These are phyloP conservation scores for Blastocrithidia nonstop DNA, from an alignment of 208 protist species.

Conservation along the genomic window DNA sequence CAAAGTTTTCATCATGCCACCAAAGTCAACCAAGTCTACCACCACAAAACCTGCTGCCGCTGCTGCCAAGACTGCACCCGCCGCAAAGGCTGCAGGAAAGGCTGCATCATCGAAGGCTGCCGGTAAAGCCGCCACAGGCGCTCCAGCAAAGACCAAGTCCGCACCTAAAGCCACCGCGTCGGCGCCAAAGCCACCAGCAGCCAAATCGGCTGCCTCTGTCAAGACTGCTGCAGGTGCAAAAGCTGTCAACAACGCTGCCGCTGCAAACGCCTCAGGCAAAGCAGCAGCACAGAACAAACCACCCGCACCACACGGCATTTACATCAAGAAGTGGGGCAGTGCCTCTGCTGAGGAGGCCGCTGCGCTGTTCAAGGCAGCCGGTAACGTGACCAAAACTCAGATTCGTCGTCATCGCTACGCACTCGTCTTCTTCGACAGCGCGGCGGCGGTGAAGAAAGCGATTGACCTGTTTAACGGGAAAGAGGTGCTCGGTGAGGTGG, in stretches of 20 bases:
- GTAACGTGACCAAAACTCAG: slow-evolving; percentile 35
- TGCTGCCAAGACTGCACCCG: slow-evolving; percentile 34
- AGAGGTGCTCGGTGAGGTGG: slow-evolving; percentile 40
- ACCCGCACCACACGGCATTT: slow-evolving; percentile 47
- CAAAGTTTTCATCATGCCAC: no score
- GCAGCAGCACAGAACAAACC: slow-evolving; percentile 10
- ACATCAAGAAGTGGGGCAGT: slow-evolving; percentile 76
- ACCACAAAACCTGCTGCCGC: slow-evolving; percentile 11
- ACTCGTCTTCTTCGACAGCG: slow-evolving; percentile 65
- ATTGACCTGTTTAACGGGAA: slow-evolving; percentile 80
- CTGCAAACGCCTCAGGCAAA: slow-evolving; percentile 11
- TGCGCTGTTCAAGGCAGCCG: slow-evolving; percentile 31
- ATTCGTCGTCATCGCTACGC: slow-evolving; percentile 67
- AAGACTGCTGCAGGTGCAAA: slow-evolving; percentile 20
- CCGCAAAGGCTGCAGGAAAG: slow-evolving; percentile 10
- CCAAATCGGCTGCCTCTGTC: slow-evolving; percentile 19
- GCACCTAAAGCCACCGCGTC: slow-evolving; percentile 16
- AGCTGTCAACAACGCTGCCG: slow-evolving; percentile 25
- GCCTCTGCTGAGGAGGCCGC: slow-evolving; percentile 51
- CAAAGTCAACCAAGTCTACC: no score
- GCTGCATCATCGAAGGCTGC: background rate
- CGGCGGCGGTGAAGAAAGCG: slow-evolving; percentile 73
- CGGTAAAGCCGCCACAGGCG: slow-evolving; percentile 17
- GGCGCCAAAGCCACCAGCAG: slow-evolving; percentile 20
- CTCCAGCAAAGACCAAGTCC: slow-evolving; percentile 28